A percentile compares a stretch with the other conserved stretches of the same genome.
These are phyloP conservation scores for Westerdykella aurantiaca DNA, from an alignment of 2,329 filamentous ascomycete species.

Conservation along the genomic window DNA sequence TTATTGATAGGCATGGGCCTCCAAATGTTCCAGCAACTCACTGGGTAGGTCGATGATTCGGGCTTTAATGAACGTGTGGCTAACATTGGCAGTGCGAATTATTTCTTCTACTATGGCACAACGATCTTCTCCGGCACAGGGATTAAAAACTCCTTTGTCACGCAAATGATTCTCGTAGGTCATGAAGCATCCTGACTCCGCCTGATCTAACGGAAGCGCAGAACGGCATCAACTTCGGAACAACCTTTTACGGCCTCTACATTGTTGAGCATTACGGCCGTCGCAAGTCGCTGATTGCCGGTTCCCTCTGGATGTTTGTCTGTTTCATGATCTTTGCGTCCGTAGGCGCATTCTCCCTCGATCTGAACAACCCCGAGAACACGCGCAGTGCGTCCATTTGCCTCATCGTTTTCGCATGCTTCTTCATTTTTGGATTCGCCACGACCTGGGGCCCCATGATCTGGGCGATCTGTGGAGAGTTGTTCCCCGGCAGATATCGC, in stretches of 20 bases:
- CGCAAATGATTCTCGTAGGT: conserved; percentile 41
- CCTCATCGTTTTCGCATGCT: conserved; percentile 62
- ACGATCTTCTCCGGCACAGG: conserved; percentile 39
- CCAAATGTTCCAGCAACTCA: conserved; percentile 62
- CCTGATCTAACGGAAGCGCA: conserved; percentile 1
- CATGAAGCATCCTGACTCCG: conserved; percentile 10
- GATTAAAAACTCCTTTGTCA: conserved; percentile 41
- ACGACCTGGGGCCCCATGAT: conserved; percentile 65
- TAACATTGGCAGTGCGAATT: conserved; percentile 44
- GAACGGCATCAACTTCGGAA: conserved; percentile 43
- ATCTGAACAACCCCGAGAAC: conserved; percentile 24
- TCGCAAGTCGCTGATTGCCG: conserved; percentile 41
- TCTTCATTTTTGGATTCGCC: conserved; percentile 61
- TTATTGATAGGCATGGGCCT: conserved; percentile 56
- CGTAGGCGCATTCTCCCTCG: conserved; percentile 40
- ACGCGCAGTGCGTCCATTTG: conserved; percentile 40
- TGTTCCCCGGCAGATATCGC: conserved; percentile 55
- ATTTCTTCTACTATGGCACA: conserved; percentile 54
- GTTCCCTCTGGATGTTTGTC: conserved; percentile 44
- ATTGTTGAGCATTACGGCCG: conserved; percentile 44
- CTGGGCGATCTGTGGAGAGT: conserved; percentile 62
- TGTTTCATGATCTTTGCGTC: conserved; percentile 54
- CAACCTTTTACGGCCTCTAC: conserved; percentile 42
- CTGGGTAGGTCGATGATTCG: conserved; percentile 38
- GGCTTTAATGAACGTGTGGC: background rate